These are phyloP conservation scores for Nakazawaea laoshanensis DNA, from an alignment of 805 yeast genomes.

Conservation along the genomic window DNA sequence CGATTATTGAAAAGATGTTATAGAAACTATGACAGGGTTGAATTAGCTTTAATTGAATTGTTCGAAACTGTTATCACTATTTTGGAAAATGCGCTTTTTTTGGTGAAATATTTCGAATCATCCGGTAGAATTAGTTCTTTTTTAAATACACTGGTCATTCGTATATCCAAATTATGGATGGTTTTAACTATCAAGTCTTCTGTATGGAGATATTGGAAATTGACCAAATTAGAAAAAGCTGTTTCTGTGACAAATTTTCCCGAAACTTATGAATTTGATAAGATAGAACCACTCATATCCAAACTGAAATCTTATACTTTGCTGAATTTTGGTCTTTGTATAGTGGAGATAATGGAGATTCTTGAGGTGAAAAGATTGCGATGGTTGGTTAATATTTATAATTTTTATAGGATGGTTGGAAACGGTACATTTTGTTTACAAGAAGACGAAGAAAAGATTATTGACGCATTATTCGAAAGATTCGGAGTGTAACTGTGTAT, in stretches of 20 bases:
- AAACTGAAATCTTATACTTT: conserved; percentile 8
- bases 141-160: conserved; percentile 2
- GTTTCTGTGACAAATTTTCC: background rate
- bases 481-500: too few species aligned
- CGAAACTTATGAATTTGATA: background rate
- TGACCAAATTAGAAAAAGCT: conserved; percentile 6
- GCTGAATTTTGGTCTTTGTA: conserved; percentile 9
- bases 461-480: conserved; percentile 1
- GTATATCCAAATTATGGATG: conserved; percentile 9
- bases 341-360: conserved; percentile 8
- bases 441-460: conserved; percentile 5
- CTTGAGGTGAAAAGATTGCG: conserved; percentile 4
- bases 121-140: background rate
- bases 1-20: too few species aligned
- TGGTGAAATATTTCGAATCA: conserved; percentile 1
- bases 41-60: conserved; percentile 1
- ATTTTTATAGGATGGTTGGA: conserved; percentile 10
- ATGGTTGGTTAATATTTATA: conserved; percentile 8
- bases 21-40: conserved; percentile 54
- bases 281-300: background rate
- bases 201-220: conserved; percentile 8
- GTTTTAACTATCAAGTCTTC: conserved; percentile 8
- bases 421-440: conserved; percentile 6
- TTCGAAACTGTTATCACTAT: conserved; percentile 7
- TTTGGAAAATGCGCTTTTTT: conserved; percentile 7